Evolutionary conservation across 1,139 yeast species (phyloP).

Genomic region (Yamadazyma diddensiae): DNA sequence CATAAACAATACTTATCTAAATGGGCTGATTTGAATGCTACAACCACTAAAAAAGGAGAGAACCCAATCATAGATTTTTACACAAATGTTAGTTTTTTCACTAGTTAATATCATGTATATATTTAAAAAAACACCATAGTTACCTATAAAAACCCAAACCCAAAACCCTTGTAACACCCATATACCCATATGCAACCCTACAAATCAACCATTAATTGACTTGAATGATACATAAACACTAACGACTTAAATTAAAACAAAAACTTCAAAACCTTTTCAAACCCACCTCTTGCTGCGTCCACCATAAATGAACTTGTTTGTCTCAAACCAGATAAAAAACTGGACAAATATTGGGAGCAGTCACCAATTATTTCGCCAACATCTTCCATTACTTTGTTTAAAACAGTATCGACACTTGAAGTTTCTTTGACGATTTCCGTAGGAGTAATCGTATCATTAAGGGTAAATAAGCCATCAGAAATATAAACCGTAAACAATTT

Average conservation of each 20-base stretch:
- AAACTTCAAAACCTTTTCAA: slow-evolving; percentile 21
- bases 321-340: slow-evolving; percentile 8
- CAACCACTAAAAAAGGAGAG: slow-evolving; percentile 75
- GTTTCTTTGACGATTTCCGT: slow-evolving; percentile 1
- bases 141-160: neutral
- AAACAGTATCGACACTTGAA: slow-evolving; percentile 1
- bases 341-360: slow-evolving; percentile 7
- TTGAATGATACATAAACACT: neutral
- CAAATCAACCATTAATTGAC: no score
- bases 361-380: slow-evolving; percentile 3
- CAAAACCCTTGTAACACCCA: slow-evolving; percentile 1
- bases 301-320: slow-evolving; percentile 21
- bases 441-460: slow-evolving; percentile 2
- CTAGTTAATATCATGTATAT: slow-evolving; percentile 23
- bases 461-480: slow-evolving; percentile 2
- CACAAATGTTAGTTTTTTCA: slow-evolving; percentile 72
- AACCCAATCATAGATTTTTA: slow-evolving; percentile 86
- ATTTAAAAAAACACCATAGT: slow-evolving; percentile 1
- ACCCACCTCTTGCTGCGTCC: slow-evolving; percentile 24
- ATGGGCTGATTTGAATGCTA: slow-evolving; percentile 71
- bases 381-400: slow-evolving; percentile 4
- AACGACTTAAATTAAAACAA: neutral
- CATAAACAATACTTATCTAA: slow-evolving; percentile 64
- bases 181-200: no score
- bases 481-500: slow-evolving; percentile 4